Percentiles rank a stretch among this genome's conserved stretches.
Evolutionary conservation across 2,329 filamentous ascomycete genomes (phyloP).

Genomic region (Pseudopithomyces chartarum): DNA sequence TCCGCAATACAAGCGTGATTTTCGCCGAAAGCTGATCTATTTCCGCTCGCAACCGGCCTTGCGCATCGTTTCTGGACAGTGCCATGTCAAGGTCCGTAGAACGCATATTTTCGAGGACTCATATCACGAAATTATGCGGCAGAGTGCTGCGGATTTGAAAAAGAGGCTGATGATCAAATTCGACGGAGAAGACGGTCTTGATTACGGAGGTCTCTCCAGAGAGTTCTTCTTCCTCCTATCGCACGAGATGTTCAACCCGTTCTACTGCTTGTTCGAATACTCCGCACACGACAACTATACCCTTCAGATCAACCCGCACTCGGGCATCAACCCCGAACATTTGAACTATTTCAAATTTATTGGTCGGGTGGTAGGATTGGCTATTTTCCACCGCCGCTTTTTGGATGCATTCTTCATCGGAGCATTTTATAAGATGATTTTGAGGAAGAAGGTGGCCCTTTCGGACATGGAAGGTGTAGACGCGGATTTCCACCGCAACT

Average conservation of each 20-base stretch:
- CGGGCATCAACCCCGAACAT: constrained; percentile 98
- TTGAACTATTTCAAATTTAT: constrained; percentile 99
- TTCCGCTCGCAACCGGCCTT: constrained; percentile 97
- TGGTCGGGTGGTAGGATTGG: constrained; percentile 91
- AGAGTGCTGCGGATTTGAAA: constrained; percentile 94
- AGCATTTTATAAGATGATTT: constrained; percentile 98
- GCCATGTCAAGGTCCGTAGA: constrained; percentile 95
- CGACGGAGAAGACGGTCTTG: constrained; percentile 94
- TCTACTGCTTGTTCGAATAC: constrained; percentile 99
- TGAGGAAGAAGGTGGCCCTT: constrained; percentile 88
- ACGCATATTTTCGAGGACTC: constrained; percentile 99
- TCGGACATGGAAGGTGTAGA: constrained; percentile 99
- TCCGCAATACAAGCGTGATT: constrained; percentile 99
- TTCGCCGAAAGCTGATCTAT: constrained; percentile 96
- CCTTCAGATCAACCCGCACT: constrained; percentile 98
- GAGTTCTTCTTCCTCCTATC: constrained; percentile 99
- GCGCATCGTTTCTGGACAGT: constrained; percentile 93
- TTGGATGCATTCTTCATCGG: constrained; percentile 99
- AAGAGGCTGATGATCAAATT: constrained; percentile 99
- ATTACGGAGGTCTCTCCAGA: constrained; percentile 93
- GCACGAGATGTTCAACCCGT: constrained; percentile 99
- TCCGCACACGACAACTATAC: constrained; percentile 99
- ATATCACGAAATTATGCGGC: constrained; percentile 96
- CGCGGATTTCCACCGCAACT: constrained; percentile 92
- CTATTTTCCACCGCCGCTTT: constrained; percentile 98